Evolutionary conservation across 2,329 filamentous ascomycete species (phyloP), one percentile per base, ranked within the genome.

Genomic region (Aspergillus terreus): DNA sequence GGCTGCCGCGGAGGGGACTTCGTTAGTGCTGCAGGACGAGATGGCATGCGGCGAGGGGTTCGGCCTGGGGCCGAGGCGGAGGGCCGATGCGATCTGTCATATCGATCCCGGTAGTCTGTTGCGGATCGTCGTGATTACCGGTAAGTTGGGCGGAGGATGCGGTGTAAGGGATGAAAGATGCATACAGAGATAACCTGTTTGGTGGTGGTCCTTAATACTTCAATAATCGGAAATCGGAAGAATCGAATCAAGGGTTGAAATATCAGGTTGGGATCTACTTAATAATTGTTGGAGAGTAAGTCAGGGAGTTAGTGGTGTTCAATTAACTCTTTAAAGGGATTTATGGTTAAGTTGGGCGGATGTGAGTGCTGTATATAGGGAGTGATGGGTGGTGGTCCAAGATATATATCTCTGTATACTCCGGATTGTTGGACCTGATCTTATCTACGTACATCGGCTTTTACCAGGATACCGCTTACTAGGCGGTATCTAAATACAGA

Each of bases 91-190:
- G 35, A 38, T 17, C 14, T 38, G 35, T 38, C 35, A 38, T 38
- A 38, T 38, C 35, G 35, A 17, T 38, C 14, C 12, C 35, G 15
- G 35, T 38, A 38, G 35, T 38, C 1, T 11, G 27, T 30, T 10
- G 27, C 27, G 10, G 27, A 30, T 30, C 27, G 27, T 11, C 27
- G 23, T 23, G 23, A 23, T 23, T 35, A 35, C 33, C n/a, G 10
- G 33, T 35, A 35, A 4, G 33, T 38, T 38, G 35, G 14, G 12
- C 35, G 35, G 33, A 38, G 2, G 35, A 52, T 47, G 51, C 51
- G 53, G 55, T 52, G 57, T 58, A 56, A 53, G 50, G 56, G 53
- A 52, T 50, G 42, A 41, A 46, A 43, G 27, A 46, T 48, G 33
- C 14, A 38, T 47, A 19, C 30, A 50, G 46, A 41, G 32, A 44